phyloP scores from a whole-genome alignment of 371 early-diverging fungal genomes.

The Mucor piriformis region DNA sequence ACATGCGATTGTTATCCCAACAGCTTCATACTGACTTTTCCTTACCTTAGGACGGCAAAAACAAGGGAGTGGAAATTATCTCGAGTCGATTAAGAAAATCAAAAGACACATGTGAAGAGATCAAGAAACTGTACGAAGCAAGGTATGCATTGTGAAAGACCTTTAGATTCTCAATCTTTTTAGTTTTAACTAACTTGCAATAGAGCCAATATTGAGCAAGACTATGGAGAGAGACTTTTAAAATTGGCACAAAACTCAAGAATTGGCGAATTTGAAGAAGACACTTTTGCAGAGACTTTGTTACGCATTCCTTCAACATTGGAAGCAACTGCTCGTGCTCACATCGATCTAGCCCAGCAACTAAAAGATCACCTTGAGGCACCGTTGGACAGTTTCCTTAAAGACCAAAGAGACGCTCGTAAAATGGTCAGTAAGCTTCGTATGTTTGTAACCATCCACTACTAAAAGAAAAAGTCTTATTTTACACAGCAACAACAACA shows the following conservation, averaged over 20 bases:
- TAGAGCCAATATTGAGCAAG: slow-evolving; percentile 41
- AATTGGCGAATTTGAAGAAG: slow-evolving; percentile 43
- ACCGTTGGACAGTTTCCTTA: slow-evolving; percentile 42
- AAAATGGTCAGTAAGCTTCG: no score
- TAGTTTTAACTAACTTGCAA: no score
- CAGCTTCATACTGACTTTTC: slow-evolving; percentile 1
- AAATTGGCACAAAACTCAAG: slow-evolving; percentile 33
- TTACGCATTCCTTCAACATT: slow-evolving; percentile 43
- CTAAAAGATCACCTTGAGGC: slow-evolving; percentile 41
- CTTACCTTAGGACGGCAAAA: slow-evolving; percentile 20
- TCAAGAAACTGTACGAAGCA: slow-evolving; percentile 24
- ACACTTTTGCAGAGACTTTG: slow-evolving; percentile 44
- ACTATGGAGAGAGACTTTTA: slow-evolving; percentile 41
- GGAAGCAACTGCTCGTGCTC: slow-evolving; percentile 52
- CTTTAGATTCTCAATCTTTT: no score
- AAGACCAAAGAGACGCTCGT: slow-evolving; percentile 43
- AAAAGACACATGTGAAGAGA: slow-evolving; percentile 37
- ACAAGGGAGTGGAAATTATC: slow-evolving; percentile 29
- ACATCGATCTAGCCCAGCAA: slow-evolving; percentile 51
- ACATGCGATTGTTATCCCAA: no score
- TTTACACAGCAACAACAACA: slow-evolving; percentile 40
- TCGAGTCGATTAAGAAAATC: slow-evolving; percentile 25
- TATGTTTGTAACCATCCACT: no score
- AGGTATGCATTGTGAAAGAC: no score
- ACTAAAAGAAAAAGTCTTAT: no score